Percentiles rank a stretch among this genome's conserved stretches.
Evolutionary conservation across 1,284 basidiomycete genomes (phyloP).

Genomic region (Leccinum fuscescens): DNA sequence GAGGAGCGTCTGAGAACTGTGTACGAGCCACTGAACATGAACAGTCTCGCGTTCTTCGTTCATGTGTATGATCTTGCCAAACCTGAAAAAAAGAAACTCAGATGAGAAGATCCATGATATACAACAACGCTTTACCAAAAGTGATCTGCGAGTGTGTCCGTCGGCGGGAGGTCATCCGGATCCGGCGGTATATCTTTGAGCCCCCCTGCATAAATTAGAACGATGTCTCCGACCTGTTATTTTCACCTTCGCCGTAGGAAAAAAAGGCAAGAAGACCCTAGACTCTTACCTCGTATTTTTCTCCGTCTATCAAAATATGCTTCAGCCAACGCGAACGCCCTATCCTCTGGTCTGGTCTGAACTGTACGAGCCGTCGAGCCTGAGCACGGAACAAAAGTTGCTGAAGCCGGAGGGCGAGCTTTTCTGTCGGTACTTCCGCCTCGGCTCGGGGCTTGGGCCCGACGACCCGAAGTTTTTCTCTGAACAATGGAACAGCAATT

Average conservation of each 20-base stretch:
- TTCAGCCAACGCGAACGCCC: constrained; percentile 28
- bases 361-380: constrained; percentile 16
- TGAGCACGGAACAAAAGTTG: constrained; percentile 22
- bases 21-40: constrained; percentile 72
- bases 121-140: constrained; percentile 49
- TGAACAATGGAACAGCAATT: constrained; percentile 50
- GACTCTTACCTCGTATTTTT: constrained; percentile 26
- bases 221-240: constrained; percentile 54
- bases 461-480: constrained; percentile 51
- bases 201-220: constrained; percentile 46
- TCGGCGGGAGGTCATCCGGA: constrained; percentile 34
- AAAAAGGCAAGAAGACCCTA: constrained; percentile 24
- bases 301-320: constrained; percentile 29
- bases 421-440: constrained; percentile 9
- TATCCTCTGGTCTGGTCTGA: constrained; percentile 30
- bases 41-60: constrained; percentile 40
- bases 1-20: constrained; percentile 56
- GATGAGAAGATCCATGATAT: neutral
- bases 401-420: constrained; percentile 20
- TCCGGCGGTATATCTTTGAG: constrained; percentile 25
- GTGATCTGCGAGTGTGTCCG: constrained; percentile 47
- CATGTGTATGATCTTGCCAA: constrained; percentile 59
- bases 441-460: constrained; percentile 39
- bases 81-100: constrained; percentile 43
- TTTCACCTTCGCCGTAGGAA: neutral